phyloP scores from a whole-genome alignment of 148 eudicot genomes.

The Camellia japonica region DNA sequence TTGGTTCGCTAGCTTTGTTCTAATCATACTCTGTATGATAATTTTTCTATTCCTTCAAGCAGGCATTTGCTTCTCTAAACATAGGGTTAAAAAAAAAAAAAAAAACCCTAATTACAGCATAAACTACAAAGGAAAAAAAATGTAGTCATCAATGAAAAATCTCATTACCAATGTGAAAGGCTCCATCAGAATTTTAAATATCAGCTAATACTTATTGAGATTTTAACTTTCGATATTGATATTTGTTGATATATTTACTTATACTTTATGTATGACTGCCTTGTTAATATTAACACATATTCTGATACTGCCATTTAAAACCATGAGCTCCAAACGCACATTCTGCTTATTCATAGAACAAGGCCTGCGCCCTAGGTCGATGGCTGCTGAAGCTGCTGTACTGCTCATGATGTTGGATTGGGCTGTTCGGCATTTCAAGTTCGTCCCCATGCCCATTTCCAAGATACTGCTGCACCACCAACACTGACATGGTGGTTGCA shows the following conservation, averaged over 20 bases:
- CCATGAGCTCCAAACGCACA: background rate
- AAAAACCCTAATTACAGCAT: background rate
- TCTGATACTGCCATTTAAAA: too few species aligned
- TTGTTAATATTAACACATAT: too few species aligned
- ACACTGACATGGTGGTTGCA: conserved; percentile 54
- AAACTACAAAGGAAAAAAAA: background rate
- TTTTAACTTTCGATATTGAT: too few species aligned
- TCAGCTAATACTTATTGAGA: too few species aligned
- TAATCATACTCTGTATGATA: background rate
- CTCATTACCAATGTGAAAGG: background rate
- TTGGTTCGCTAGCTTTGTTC: background rate
- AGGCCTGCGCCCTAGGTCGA: background rate
- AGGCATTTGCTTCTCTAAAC: background rate
- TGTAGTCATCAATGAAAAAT: background rate
- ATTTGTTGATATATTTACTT: too few species aligned
- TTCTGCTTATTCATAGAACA: conserved; percentile 1
- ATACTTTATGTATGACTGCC: too few species aligned
- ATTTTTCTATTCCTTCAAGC: too few species aligned
- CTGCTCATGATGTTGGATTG: background rate
- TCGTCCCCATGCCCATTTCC: conserved; percentile 37
- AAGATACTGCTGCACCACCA: conserved; percentile 60
- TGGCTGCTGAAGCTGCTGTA: background rate
- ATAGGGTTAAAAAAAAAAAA: too few species aligned
- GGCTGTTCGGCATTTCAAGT: conserved; percentile 38
- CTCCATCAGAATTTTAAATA: too few species aligned